Base-by-base conservation (phyloP, 2,329 filamentous ascomycete genomes). In the Sordariomycetes sp. region DNA sequence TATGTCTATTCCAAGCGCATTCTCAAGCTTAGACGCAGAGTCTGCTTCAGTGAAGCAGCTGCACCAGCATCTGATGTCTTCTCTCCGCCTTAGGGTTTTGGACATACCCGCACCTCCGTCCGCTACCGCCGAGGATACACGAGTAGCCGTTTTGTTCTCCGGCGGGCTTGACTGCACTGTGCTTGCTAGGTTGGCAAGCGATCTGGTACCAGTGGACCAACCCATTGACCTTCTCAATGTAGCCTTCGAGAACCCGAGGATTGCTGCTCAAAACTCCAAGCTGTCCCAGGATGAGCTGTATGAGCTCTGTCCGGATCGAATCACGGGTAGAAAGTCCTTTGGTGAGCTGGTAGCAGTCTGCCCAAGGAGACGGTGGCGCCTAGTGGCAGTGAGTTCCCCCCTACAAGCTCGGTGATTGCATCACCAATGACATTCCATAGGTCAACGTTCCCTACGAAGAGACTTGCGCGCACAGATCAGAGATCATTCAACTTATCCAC, bases 121-220 rank as follows among this genome's bases (percentile, higher is more conserved):
- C 27, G 54, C 48, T 6, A 43, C 42, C 1, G 32, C 43, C 7
- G 46, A 42, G 8, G 61, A 68, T 42, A 64, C 72, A 14, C 71
- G 70, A 35, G 57, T 94, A 11, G 87, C 86, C 1, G 68, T 98
- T 2, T 65, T 98, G 0, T 98, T 96, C 55, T 98, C 92, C 0
- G 92, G 92, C 3, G 92, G 92, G 0, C 70, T 98, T 6, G 92
- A 98, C 55, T 96, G 92, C 52, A 90, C 88, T 0, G 67, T 95
- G 1, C 66, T 98, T 32, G 90, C 90, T 16, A 75, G 87, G 28
- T 59, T 96, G 17, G 68, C 74, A 9, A 84, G 94, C 51, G 82
- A 94, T 10, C 58, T 93, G 3, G 53, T 96, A 3, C 82, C 84
- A 0, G 11, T 51, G 0, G 58, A 68, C 4, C 79, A 93, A 47